phyloP scores from a whole-genome alignment of 2,329 filamentous ascomycete species.

The Coniochaeta prunicola region DNA sequence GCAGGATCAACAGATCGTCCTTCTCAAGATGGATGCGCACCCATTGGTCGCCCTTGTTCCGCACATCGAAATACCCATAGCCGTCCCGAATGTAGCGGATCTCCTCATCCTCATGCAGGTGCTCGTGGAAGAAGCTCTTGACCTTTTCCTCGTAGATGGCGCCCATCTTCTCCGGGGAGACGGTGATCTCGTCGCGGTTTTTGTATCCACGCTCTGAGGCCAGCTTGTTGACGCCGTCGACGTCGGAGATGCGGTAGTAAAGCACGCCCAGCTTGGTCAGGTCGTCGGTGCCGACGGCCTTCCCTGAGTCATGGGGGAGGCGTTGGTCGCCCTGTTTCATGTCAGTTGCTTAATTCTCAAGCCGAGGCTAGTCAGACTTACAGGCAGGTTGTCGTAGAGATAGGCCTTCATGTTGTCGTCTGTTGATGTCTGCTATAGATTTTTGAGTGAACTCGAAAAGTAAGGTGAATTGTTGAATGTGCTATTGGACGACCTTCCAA shows the following conservation, averaged over 20 bases:
- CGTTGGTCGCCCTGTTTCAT: constrained; percentile 78
- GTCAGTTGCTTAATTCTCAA: constrained; percentile 2
- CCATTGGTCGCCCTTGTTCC: constrained; percentile 78
- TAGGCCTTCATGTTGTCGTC: constrained; percentile 46
- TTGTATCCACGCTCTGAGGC: constrained; percentile 75
- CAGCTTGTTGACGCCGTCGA: constrained; percentile 64
- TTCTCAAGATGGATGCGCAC: constrained; percentile 79
- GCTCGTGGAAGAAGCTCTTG: constrained; percentile 88
- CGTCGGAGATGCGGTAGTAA: constrained; percentile 61
- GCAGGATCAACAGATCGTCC: constrained; percentile 85
- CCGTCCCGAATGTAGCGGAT: constrained; percentile 91
- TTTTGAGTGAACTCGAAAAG: not conserved
- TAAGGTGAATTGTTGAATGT: not conserved
- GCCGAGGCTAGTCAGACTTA: constrained; percentile 23
- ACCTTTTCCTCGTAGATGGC: constrained; percentile 88
- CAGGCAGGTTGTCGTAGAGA: constrained; percentile 47
- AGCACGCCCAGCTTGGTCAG: constrained; percentile 72
- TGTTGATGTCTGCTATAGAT: not conserved
- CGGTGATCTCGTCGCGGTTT: constrained; percentile 89
- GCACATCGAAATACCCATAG: constrained; percentile 87
- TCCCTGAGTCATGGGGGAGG: constrained; percentile 79
- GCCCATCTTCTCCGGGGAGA: constrained; percentile 81
- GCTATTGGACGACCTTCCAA: not conserved
- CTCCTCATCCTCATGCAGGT: constrained; percentile 97
- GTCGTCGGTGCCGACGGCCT: constrained; percentile 54